These are phyloP conservation scores for Kluyveromyces aestuarii DNA, from an alignment of 805 yeast genomes.

Conservation along the genomic window DNA sequence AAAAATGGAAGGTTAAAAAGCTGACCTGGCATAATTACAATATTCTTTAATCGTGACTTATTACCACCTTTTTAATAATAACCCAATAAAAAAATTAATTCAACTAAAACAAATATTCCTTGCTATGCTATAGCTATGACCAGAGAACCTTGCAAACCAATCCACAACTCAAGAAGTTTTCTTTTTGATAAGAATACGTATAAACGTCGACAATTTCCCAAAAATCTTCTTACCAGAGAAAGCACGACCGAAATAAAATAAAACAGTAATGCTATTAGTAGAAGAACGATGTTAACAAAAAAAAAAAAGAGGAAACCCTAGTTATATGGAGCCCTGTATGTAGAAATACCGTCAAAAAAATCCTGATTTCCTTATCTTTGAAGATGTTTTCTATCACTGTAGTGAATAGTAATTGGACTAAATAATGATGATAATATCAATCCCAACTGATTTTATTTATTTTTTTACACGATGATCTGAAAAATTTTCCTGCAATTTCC, in stretches of 20 bases:
- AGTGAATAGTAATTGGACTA: no score
- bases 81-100: background rate
- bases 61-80: background rate
- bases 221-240: no score
- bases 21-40: conserved; percentile 21
- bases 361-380: no score
- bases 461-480: background rate
- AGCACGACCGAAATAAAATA: background rate
- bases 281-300: background rate
- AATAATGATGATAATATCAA: background rate
- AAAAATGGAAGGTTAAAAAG: conserved; percentile 25
- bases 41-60: background rate
- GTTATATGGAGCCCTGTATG: background rate
- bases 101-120: background rate
- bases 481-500: background rate
- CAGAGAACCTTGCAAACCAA: no score
- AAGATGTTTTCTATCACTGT: background rate
- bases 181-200: no score
- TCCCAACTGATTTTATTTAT: no score
- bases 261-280: background rate
- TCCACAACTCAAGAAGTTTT: no score
- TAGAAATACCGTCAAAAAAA: background rate
- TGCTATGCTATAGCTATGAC: no score
- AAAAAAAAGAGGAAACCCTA: background rate
- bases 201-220: no score